Evolutionary conservation across 345 rosid species (phyloP).

Genomic region (Aquilaria malaccensis): DNA sequence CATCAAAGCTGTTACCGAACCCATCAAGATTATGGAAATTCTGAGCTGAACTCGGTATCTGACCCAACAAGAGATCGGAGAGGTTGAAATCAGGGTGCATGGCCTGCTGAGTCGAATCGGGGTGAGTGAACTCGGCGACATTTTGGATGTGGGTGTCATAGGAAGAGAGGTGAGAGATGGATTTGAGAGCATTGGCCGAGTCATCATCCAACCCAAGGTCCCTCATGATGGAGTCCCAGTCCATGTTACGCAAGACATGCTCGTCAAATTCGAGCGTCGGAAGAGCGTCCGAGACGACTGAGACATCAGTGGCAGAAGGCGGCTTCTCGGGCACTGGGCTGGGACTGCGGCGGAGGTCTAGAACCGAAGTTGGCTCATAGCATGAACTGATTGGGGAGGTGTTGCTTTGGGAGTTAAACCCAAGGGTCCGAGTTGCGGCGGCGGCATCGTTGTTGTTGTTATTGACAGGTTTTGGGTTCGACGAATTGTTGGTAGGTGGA

Average conservation of each 20-base stretch:
- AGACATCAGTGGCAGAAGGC: slow-evolving; percentile 9
- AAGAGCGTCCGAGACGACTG: slow-evolving; percentile 2
- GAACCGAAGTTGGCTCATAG: slow-evolving; percentile 85
- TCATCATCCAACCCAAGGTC: slow-evolving; percentile 74
- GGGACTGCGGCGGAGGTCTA: slow-evolving; percentile 52
- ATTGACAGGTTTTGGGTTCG: slow-evolving; percentile 18
- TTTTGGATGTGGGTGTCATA: slow-evolving; percentile 14
- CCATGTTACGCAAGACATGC: slow-evolving; percentile 56
- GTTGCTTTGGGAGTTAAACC: not conserved
- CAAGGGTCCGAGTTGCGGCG: not conserved
- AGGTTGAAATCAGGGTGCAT: slow-evolving; percentile 38
- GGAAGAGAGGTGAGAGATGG: not conserved
- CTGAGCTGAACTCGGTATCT: slow-evolving; percentile 17
- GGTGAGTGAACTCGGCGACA: slow-evolving; percentile 20
- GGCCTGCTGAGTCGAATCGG: slow-evolving; percentile 18
- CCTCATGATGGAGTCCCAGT: slow-evolving; percentile 86
- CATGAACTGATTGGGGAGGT: slow-evolving; percentile 8
- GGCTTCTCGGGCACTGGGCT: slow-evolving; percentile 36
- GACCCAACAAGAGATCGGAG: slow-evolving; percentile 34
- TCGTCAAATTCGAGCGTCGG: slow-evolving; percentile 46
- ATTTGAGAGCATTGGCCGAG: slow-evolving; percentile 29
- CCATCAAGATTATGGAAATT: slow-evolving; percentile 15
- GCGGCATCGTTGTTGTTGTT: slow-evolving; percentile 17
- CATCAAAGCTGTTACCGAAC: slow-evolving; percentile 20
- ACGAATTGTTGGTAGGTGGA: slow-evolving; percentile 16